phyloP scores from a whole-genome alignment of 2,329 filamentous ascomycete species.

The Thielaviopsis euricoi region DNA sequence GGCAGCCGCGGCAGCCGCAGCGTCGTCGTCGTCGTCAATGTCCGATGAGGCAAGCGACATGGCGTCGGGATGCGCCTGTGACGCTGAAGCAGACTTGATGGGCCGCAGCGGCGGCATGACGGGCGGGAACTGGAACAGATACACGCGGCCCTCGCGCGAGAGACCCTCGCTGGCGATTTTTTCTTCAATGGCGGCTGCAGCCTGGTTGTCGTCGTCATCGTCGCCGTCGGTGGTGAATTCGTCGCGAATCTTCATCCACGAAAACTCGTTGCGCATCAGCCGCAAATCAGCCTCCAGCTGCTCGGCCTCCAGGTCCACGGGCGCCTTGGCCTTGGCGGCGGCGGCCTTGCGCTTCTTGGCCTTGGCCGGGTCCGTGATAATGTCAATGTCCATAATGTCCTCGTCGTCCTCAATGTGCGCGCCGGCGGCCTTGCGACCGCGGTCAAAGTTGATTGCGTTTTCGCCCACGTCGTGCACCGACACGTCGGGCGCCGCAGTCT shows the following conservation, averaged over 20 bases:
- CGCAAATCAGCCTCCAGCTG: slow-evolving; percentile 22
- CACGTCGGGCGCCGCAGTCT: slow-evolving; percentile 26
- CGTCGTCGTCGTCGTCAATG: slow-evolving; percentile 20
- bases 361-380: not conserved
- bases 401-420: slow-evolving; percentile 15
- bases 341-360: slow-evolving; percentile 17
- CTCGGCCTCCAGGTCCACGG: slow-evolving; percentile 16
- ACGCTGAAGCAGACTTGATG: slow-evolving; percentile 16
- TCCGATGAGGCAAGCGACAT: slow-evolving; percentile 18
- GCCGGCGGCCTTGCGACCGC: slow-evolving; percentile 16
- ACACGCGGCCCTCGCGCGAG: slow-evolving; percentile 34
- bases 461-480: slow-evolving; percentile 35
- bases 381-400: not conserved
- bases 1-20: slow-evolving; percentile 17
- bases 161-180: slow-evolving; percentile 11
- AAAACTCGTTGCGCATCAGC: slow-evolving; percentile 26
- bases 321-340: slow-evolving; percentile 13
- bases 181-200: slow-evolving; percentile 11
- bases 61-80: slow-evolving; percentile 8
- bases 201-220: slow-evolving; percentile 9
- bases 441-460: slow-evolving; percentile 29
- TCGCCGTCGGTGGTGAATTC: not conserved
- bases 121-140: slow-evolving; percentile 49
- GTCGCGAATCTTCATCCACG: slow-evolving; percentile 9
- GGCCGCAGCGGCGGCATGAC: slow-evolving; percentile 36